Evolutionary conservation across 1,284 basidiomycete species (phyloP), one percentile per base, ranked within the genome.

Genomic region (Malassezia yamatoensis): DNA sequence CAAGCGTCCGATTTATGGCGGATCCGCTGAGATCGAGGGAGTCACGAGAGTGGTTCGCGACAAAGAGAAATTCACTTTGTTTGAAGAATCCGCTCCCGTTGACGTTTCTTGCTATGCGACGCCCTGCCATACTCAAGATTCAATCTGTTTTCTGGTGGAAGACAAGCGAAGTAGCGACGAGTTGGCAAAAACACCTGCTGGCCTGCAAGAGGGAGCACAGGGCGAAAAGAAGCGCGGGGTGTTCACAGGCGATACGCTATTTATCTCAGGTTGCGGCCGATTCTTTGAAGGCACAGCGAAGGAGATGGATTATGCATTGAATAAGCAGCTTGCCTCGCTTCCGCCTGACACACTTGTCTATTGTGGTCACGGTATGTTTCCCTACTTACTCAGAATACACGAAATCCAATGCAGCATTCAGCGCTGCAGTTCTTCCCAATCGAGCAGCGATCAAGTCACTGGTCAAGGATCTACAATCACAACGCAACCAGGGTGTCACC

Each of bases 231-330:
- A 79, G 66, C 75, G 77, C 33, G 86, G 80, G 13, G 88, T 96
- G 20, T 94, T 98, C 76, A 96, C 93, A 0, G 90, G 90, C 79
- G 93, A 98, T 74, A 96, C 93, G 0, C 83, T 98, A 48, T 96
- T 98, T 79, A 82, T 88, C 61, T 88, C 64, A 4, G 91, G 91
- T 7, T 93, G 88, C 72, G 93, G 93, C n/a, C 83, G 90, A 7
- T 96, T 96, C 81, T 96, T 96, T 70, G 91, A 96, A 76, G 91
- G 91, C 39, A 84, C 82, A 3, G 84, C 85, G 0, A 77, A 80
- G 10, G 84, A 96, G 76, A 98, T 98, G 93, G 80, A 87, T 79
- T 85, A 68, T 75, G 79, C 6, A 82, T 89, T 5, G 81, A 81
- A 82, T 35, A 85, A 88, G 69, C 80, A 58, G 82, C 80, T 77